Base-by-base conservation (phyloP, 1,139 yeast genomes). In the Candida sp. region DNA sequence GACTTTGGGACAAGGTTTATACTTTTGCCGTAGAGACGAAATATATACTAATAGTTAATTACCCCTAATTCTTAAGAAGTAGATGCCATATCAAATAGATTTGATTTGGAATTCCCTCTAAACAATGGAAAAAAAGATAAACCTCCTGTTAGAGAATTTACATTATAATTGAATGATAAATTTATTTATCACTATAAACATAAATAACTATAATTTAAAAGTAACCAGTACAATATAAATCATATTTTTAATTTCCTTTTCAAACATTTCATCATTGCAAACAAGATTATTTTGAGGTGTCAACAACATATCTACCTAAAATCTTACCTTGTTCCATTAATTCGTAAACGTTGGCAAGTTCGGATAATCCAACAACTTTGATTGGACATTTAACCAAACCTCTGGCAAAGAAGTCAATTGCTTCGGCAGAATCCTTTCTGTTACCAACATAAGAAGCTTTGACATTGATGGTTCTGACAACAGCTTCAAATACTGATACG, bases 391-490 rank as follows among this genome's bases (percentile, higher is more conserved):
- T 69, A 61, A 85, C 83, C 60, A 79, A 71, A 49, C 93, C 93
- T 55, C 87, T 76, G 48, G 73, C 53, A 64, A 81, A 84, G 75
- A 84, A 84, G 56, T 83, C 87, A 53, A 85, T 67, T 47, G 93
- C 91, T 67, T 85, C 93, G 55, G 82, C 79, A 46, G 89, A 74
- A 64, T 86, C 93, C 48, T 84, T 84, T 66, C 91, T 81, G 76
- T 84, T 84, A 53, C 93, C 93, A 49, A 86, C 93, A 60, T 84
- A 84, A 42, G 91, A 84, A 51, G 91, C 93, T 60, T 73, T 78
- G 59, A 85, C 81, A 61, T 70, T 71, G 58, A 84, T 70, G 41
- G 87, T 77, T 64, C 75, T 82, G 55, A 82, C 75, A 50, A 85
- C 91, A 43, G 84, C 77, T 51, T 66, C 70, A 68, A 85, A 82